Base-by-base conservation (phyloP, 805 yeast species). In the Candida methanosorbosa region DNA sequence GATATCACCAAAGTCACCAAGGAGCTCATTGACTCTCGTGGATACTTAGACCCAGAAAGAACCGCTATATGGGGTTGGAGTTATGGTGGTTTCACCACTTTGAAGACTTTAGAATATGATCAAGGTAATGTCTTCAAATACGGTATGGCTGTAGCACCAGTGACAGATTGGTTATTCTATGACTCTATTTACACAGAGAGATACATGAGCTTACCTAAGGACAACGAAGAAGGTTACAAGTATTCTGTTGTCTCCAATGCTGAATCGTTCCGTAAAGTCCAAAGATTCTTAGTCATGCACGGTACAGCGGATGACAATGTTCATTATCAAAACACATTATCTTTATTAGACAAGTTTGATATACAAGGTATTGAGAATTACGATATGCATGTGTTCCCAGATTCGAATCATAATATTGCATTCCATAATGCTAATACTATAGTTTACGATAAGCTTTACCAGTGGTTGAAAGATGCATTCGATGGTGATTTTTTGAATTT, bases 221-320 rank as follows among this genome's bases (percentile, higher is more conserved):
- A 63, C 9, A 85, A 88, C 53, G 50, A 63, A 2, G 59, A 61
- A 1, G 92, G 90, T 0, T 90, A 90, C 54, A 50, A 52, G 4
- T 46, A 55, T 8, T 65, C 83, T 2, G 65, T 77, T 1, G 77
- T 90, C 22, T 61, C 63, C 34, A 63, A 81, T 33, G 72, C 71
- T 18, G 67, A 70, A 1, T 68, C 67, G 9, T 69, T 92, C 43
- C 75, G 67, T 13, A 50, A 64, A 30, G 70, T 68, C 9, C 68
- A 68, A 31, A 67, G 97, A 49, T 86, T 92, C 50, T 58, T 92
- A 40, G 54, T 92, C 25, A 85, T 90, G 85, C 98, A 90, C 52
- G 98, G 98, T 1, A 79, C 96, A 0, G 95, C 96, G 4, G 98
- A 92, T 59, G 98, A 92, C 57, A 92, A 92, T 48, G 98, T 92